Conservation (phyloP, 257 asterid genomes). For the Oldenlandia corymbosa region DNA sequence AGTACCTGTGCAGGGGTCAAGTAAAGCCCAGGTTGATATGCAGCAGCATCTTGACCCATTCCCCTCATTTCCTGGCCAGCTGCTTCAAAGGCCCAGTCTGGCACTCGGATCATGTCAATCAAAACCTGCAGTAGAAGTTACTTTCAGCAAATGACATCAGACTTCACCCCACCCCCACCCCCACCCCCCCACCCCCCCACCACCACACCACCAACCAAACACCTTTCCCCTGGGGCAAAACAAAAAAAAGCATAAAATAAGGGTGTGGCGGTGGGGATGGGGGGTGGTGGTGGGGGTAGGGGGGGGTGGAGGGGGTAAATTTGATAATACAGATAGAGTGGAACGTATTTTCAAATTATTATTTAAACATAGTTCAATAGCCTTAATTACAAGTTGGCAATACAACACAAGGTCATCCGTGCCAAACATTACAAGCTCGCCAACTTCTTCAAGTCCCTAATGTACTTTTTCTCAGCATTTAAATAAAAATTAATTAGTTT, state of each 20-base stretch:
- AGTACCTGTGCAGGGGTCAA: slow-evolving; percentile 89
- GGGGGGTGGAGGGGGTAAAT: too few relatives aligned
- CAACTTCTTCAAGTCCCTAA: neutral
- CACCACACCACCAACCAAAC: too few relatives aligned
- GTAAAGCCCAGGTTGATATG: slow-evolving; percentile 86
- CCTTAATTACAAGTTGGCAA: neutral
- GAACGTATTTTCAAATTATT: neutral
- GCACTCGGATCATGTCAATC: slow-evolving; percentile 93
- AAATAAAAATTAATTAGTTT: neutral
- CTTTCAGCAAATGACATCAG: slow-evolving; percentile 7
- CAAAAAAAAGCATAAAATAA: too few relatives aligned
- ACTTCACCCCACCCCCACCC: too few relatives aligned
- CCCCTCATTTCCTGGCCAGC: slow-evolving; percentile 97
- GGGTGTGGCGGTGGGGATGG: too few relatives aligned
- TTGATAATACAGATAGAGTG: neutral
- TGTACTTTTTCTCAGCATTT: neutral
- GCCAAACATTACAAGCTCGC: neutral
- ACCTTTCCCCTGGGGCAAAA: too few relatives aligned
- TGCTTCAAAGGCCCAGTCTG: slow-evolving; percentile 97
- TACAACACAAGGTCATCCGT: neutral
- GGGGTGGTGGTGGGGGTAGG: too few relatives aligned
- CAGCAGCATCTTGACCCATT: slow-evolving; percentile 88
- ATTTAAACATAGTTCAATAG: neutral
- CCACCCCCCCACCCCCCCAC: neutral
- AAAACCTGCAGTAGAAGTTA: slow-evolving; percentile 44